A percentile compares a stretch with the other conserved stretches of the same genome.
Evolutionary conservation across 1,284 basidiomycete species (phyloP).

Genomic region (Tylopilus sp.): DNA sequence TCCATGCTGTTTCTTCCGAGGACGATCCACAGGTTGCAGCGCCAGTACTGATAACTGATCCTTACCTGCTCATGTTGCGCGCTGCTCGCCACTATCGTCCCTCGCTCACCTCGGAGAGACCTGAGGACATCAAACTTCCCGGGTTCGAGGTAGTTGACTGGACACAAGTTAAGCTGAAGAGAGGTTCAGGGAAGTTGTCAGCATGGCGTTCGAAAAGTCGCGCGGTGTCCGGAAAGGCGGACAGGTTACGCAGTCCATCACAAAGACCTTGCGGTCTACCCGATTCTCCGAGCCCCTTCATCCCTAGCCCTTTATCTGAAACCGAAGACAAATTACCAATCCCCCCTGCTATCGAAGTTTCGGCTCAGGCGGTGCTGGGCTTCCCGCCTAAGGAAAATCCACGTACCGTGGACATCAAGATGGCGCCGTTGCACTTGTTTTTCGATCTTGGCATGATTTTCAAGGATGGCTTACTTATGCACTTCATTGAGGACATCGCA

Average conservation of each 20-base stretch:
- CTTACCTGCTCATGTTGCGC: slow-evolving; percentile 51
- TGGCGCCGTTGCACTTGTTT: slow-evolving; percentile 68
- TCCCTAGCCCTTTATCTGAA: slow-evolving; percentile 20
- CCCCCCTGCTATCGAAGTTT: slow-evolving; percentile 21
- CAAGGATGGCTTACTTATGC: slow-evolving; percentile 33
- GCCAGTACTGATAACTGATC: slow-evolving; percentile 64
- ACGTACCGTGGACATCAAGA: slow-evolving; percentile 34
- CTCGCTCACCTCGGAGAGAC: slow-evolving; percentile 21
- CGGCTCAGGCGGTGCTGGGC: slow-evolving; percentile 2
- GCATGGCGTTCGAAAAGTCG: slow-evolving; percentile 51
- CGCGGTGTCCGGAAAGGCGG: slow-evolving; percentile 11
- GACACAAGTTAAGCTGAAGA: slow-evolving; percentile 44
- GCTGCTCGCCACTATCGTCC: slow-evolving; percentile 41
- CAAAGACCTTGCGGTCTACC: slow-evolving; percentile 17
- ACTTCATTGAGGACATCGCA: slow-evolving; percentile 27
- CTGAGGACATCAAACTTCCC: slow-evolving; percentile 39
- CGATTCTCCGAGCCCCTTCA: slow-evolving; percentile 24
- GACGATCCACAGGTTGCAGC: slow-evolving; percentile 37
- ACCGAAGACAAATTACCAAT: slow-evolving; percentile 11
- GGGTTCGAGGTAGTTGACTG: slow-evolving; percentile 58
- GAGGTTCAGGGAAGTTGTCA: slow-evolving; percentile 50
- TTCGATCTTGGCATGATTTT: slow-evolving; percentile 57
- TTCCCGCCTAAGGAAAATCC: slow-evolving; percentile 2
- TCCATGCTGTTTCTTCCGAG: slow-evolving; percentile 29
- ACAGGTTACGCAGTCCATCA: slow-evolving; percentile 18